phyloP scores from a whole-genome alignment of 2,329 filamentous ascomycete species.

The Aspergillus proliferans region DNA sequence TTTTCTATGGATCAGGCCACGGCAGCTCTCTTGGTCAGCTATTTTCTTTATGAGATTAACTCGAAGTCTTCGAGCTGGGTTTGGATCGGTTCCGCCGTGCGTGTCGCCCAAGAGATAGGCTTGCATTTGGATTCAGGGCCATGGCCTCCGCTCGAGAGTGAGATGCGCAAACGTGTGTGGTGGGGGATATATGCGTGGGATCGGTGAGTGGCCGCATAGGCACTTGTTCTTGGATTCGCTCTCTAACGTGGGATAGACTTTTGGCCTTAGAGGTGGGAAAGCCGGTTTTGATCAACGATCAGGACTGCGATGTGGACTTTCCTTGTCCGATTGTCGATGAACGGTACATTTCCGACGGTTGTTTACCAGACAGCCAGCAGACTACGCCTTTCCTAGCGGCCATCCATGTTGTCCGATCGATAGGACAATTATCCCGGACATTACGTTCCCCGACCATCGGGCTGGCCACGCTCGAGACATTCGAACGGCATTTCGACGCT shows the following conservation, averaged over 20 bases:
- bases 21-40: conserved; percentile 63
- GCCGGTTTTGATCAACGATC: conserved; percentile 76
- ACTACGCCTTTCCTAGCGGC: conserved; percentile 70
- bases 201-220: conserved; percentile 47
- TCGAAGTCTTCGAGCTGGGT: conserved; percentile 77
- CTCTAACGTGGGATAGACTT: conserved; percentile 42
- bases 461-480: conserved; percentile 62
- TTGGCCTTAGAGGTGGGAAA: conserved; percentile 74
- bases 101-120: conserved; percentile 76
- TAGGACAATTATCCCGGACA: conserved; percentile 65
- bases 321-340: conserved; percentile 72
- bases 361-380: conserved; percentile 42
- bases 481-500: conserved; percentile 72
- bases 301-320: conserved; percentile 77
- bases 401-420: conserved; percentile 73
- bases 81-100: conserved; percentile 74
- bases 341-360: conserved; percentile 50
- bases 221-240: not conserved
- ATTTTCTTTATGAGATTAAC: conserved; percentile 82
- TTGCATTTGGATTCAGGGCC: conserved; percentile 69
- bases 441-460: conserved; percentile 63
- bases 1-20: conserved; percentile 70
- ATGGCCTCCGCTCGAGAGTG: conserved; percentile 69
- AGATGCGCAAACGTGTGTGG: conserved; percentile 85
- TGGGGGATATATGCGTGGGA: conserved; percentile 92